Evolutionary conservation across 1,284 basidiomycete genomes (phyloP).

Genomic region (Chiua sp.): DNA sequence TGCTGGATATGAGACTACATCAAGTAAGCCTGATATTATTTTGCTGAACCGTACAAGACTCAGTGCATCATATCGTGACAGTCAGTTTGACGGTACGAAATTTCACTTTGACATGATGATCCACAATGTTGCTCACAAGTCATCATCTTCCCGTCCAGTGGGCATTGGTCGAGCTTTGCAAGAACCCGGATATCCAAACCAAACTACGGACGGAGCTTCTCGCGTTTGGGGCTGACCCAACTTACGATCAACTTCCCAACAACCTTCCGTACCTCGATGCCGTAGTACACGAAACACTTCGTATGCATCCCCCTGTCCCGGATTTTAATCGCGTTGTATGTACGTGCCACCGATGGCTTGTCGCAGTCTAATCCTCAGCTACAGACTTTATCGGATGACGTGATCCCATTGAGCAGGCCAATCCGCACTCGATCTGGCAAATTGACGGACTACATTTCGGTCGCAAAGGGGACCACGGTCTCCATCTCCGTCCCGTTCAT

Average conservation of each 20-base stretch:
- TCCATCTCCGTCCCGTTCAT: conserved; percentile 46
- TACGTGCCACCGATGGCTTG: not conserved
- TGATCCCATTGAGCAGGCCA: conserved; percentile 55
- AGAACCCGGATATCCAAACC: conserved; percentile 25
- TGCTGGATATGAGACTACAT: conserved; percentile 38
- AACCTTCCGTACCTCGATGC: conserved; percentile 36
- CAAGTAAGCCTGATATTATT: conserved; percentile 20
- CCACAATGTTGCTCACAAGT: not conserved
- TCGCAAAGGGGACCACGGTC: conserved; percentile 52
- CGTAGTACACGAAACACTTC: conserved; percentile 32
- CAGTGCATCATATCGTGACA: not conserved
- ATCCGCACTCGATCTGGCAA: conserved; percentile 44
- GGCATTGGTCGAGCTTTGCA: conserved; percentile 37
- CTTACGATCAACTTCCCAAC: conserved; percentile 30
- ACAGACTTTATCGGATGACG: conserved; percentile 54
- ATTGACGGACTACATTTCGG: conserved; percentile 43
- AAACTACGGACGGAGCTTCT: conserved; percentile 35
- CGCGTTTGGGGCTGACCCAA: conserved; percentile 26
- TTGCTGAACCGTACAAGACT: not conserved
- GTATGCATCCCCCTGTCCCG: conserved; percentile 21
- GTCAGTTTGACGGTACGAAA: conserved; percentile 29
- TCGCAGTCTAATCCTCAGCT: not conserved
- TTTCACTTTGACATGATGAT: not conserved
- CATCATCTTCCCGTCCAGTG: conserved; percentile 19
- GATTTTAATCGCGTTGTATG: conserved; percentile 49